Percentiles rank a stretch among this genome's conserved stretches.
These are phyloP conservation scores for Ensete glaucum DNA, from an alignment of 176 grass and related monocot genomes.

Conservation along the genomic window DNA sequence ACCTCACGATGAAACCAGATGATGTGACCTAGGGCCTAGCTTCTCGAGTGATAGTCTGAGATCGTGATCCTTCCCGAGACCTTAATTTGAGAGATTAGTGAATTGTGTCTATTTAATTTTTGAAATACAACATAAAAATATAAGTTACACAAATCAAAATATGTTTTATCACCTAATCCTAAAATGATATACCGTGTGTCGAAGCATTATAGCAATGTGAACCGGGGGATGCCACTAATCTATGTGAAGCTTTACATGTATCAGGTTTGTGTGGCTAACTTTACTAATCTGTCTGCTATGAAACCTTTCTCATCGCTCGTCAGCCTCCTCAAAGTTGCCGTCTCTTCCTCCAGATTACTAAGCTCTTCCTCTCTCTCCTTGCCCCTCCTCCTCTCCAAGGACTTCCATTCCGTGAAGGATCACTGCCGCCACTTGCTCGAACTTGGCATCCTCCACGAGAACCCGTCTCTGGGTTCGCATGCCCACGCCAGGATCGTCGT, in stretches of 20 bases:
- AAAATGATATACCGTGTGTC: no score
- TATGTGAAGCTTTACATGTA: conserved; percentile 89
- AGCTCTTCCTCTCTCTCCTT: not conserved
- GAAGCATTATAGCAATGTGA: conserved; percentile 90
- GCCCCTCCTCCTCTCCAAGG: not conserved
- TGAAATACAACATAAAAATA: no score
- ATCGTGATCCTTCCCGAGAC: no score
- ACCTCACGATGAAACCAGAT: no score
- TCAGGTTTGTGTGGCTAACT: conserved; percentile 35
- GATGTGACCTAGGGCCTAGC: no score
- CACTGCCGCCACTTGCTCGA: conserved; percentile 13
- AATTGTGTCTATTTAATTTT: no score
- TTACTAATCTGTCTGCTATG: not conserved
- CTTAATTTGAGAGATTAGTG: no score
- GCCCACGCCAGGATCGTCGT: conserved; percentile 15
- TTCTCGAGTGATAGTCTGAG: no score
- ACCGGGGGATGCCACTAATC: conserved; percentile 79
- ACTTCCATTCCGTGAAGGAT: not conserved
- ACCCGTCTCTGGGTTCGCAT: not conserved
- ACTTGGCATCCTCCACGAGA: conserved; percentile 12
- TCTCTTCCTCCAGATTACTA: no score
- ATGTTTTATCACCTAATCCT: no score
- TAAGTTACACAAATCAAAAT: no score
- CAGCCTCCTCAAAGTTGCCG: not conserved
- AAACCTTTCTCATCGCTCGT: not conserved